These are phyloP conservation scores for Dryas alaskensis DNA, from an alignment of 306 rosid genomes.

Conservation along the genomic window DNA sequence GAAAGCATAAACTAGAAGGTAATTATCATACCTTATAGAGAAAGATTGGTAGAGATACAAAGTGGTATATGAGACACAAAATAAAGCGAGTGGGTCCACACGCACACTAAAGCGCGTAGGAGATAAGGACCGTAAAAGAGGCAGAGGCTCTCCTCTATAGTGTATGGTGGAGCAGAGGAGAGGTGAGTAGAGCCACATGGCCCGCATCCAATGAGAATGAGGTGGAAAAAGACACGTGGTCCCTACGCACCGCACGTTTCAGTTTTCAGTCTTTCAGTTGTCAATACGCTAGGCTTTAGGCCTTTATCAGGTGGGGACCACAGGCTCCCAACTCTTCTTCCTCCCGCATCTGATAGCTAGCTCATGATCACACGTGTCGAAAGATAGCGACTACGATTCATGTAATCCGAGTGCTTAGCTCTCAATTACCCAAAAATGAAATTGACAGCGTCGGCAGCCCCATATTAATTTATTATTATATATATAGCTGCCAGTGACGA, in stretches of 20 bases:
- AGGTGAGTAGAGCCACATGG: background rate
- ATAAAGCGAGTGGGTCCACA: background rate
- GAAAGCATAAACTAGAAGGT: too few relatives aligned
- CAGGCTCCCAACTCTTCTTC: background rate
- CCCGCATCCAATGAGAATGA: constrained; percentile 30
- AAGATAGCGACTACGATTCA: constrained; percentile 30
- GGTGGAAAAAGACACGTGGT: constrained; percentile 28
- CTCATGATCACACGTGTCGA: constrained; percentile 37
- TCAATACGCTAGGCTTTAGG: background rate
- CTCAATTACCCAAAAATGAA: constrained; percentile 11
- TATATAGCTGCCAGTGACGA: background rate
- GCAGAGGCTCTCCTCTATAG: background rate
- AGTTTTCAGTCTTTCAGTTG: background rate
- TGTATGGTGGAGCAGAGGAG: constrained; percentile 17
- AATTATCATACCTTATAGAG: too few relatives aligned
- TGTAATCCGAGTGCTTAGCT: constrained; percentile 5
- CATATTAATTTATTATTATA: background rate
- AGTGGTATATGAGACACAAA: background rate
- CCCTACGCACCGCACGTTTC: constrained; percentile 36
- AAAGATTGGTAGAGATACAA: too few relatives aligned
- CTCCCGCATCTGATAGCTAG: background rate
- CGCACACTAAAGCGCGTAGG: constrained; percentile 9
- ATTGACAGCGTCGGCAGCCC: constrained; percentile 48
- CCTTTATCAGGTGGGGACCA: constrained; percentile 31
- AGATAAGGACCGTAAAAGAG: background rate